Percentiles rank a stretch among this genome's conserved stretches.
Evolutionary conservation across 1,284 basidiomycete species (phyloP).

Genomic region (Rugiboletus extremiorientalis): DNA sequence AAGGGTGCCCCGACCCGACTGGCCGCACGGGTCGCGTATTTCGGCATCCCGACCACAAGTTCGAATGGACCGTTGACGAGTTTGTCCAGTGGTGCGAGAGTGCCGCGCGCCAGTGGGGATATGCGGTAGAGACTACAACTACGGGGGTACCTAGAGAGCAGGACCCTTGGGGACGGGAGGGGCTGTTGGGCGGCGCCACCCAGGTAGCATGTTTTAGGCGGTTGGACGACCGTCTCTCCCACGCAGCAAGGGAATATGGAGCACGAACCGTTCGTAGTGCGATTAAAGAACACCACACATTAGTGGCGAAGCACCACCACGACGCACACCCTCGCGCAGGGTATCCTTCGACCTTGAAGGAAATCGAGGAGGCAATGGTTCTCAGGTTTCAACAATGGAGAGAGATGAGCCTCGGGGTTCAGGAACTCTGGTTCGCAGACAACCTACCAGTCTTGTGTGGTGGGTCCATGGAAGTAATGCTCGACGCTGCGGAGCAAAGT

Average conservation of each 20-base stretch:
- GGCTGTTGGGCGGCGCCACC: conserved; percentile 63
- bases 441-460: conserved; percentile 62
- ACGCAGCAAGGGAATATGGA: conserved; percentile 36
- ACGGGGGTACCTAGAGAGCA: conserved; percentile 56
- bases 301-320: conserved; percentile 54
- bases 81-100: conserved; percentile 71
- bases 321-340: conserved; percentile 47
- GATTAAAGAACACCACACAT: conserved; percentile 44
- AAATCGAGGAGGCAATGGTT: conserved; percentile 54
- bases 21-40: conserved; percentile 72
- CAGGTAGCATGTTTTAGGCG: conserved; percentile 72
- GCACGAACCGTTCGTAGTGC: conserved; percentile 36
- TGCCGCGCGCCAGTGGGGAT: conserved; percentile 74
- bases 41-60: conserved; percentile 87
- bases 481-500: conserved; percentile 47
- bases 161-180: conserved; percentile 71
- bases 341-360: conserved; percentile 41
- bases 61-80: conserved; percentile 88
- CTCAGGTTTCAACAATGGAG: conserved; percentile 53
- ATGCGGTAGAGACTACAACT: conserved; percentile 54
- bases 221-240: conserved; percentile 35
- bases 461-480: conserved; percentile 63
- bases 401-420: conserved; percentile 50
- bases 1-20: conserved; percentile 74
- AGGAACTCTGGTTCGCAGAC: conserved; percentile 71